These are phyloP conservation scores for Cucumis sativus DNA, from an alignment of 306 rosid species.

Conservation along the genomic window Cucumber_9930_V3 NC_026660.2:29575001-29575500, in stretches of 20 bases:
- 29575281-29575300: slow-evolving; percentile 39
- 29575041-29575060: slow-evolving; percentile 44
- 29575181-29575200: slow-evolving; percentile 70
- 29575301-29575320: slow-evolving; percentile 51
- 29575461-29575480: slow-evolving; percentile 57
- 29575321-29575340: slow-evolving; percentile 40
- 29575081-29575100: slow-evolving; percentile 53
- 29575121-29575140: slow-evolving; percentile 34
- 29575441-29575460: slow-evolving; percentile 64
- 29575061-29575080: slow-evolving; percentile 41
- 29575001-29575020: slow-evolving; percentile 50
- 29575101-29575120: slow-evolving; percentile 49
- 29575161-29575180: slow-evolving; percentile 48
- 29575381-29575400: slow-evolving; percentile 64
- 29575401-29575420: slow-evolving; percentile 45
- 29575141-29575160: slow-evolving; percentile 21
- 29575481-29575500: slow-evolving; percentile 41
- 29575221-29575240: slow-evolving; percentile 39
- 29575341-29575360: slow-evolving; percentile 45
- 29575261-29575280: slow-evolving; percentile 66
- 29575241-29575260: slow-evolving; percentile 58
- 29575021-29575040: slow-evolving; percentile 63
- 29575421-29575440: slow-evolving; percentile 56
- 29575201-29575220: slow-evolving; percentile 34
- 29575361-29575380: slow-evolving; percentile 36